phyloP scores from a whole-genome alignment of 371 early-diverging fungal genomes.

The Apophysomyces trapeziformis region DNA sequence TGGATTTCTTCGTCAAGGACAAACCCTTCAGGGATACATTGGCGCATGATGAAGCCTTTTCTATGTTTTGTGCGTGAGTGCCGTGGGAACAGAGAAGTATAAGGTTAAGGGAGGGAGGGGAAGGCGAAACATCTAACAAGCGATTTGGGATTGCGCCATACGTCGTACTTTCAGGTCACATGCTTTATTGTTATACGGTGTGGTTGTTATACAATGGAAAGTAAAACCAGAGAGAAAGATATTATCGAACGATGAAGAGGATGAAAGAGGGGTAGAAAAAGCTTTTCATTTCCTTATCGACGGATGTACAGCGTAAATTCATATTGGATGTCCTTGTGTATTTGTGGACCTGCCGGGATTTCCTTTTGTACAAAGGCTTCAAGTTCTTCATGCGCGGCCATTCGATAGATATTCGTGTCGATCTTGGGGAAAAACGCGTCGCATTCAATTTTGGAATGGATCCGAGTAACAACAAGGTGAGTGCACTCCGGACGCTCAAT shows the following conservation, averaged over 20 bases:
- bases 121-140: no score
- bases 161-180: no score
- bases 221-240: no score
- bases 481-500: slow-evolving; percentile 56
- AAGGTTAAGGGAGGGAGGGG: slow-evolving; percentile 16
- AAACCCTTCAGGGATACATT: slow-evolving; percentile 34
- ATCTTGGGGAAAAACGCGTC: slow-evolving; percentile 76
- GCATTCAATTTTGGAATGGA: slow-evolving; percentile 55
- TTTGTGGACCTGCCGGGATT: slow-evolving; percentile 54
- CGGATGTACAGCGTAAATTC: slow-evolving; percentile 47
- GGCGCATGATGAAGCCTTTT: slow-evolving; percentile 25
- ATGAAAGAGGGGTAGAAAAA: no score
- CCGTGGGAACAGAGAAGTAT: slow-evolving; percentile 7
- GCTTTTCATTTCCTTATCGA: not conserved
- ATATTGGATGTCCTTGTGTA: slow-evolving; percentile 47
- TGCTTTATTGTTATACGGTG: no score
- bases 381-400: slow-evolving; percentile 42
- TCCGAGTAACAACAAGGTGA: slow-evolving; percentile 64
- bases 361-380: slow-evolving; percentile 44
- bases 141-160: no score
- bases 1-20: slow-evolving; percentile 18
- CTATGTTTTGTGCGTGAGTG: no score
- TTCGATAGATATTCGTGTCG: slow-evolving; percentile 31
- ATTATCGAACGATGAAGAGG: no score
- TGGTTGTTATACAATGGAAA: no score